These are phyloP conservation scores for Tulasnella sp. DNA, from an alignment of 768 basidiomycete species.

Conservation along the genomic window DNA sequence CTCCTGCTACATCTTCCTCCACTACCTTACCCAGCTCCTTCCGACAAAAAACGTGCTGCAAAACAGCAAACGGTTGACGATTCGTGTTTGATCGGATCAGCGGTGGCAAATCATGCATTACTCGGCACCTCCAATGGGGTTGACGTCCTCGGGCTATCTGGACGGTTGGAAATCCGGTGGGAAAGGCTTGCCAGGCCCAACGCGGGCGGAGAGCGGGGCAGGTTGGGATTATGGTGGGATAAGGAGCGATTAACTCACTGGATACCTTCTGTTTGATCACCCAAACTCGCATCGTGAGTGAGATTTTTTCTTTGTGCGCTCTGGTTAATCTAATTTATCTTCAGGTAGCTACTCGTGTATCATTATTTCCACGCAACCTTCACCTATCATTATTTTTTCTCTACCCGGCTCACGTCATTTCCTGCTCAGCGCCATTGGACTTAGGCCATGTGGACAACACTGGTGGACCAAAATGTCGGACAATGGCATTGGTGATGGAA, in stretches of 20 bases:
- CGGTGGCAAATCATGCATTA: constrained; percentile 65
- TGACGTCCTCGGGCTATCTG: constrained; percentile 47
- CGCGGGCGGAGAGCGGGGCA: constrained; percentile 24
- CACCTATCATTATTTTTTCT: background rate
- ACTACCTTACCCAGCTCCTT: constrained; percentile 17
- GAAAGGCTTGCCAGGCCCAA: constrained; percentile 35
- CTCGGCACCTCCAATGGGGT: constrained; percentile 28
- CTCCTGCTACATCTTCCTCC: constrained; percentile 71
- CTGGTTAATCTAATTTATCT: background rate
- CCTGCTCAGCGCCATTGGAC: background rate
- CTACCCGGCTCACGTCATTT: background rate
- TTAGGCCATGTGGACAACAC: background rate
- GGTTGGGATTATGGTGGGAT: constrained; percentile 41
- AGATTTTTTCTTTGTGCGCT: background rate
- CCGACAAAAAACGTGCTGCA: constrained; percentile 15
- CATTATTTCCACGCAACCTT: background rate
- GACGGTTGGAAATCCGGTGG: constrained; percentile 60
- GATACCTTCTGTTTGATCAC: constrained; percentile 20
- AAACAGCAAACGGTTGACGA: background rate
- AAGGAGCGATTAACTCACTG: constrained; percentile 28
- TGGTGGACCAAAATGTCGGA: background rate
- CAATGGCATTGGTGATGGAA: no score
- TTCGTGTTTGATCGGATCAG: constrained; percentile 38
- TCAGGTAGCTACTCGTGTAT: background rate
- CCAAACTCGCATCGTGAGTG: background rate